Percentiles rank a stretch among this genome's conserved stretches.
phyloP scores from a whole-genome alignment of 495 filamentous ascomycete genomes.

The Aspergillus sclerotioniger region DNA sequence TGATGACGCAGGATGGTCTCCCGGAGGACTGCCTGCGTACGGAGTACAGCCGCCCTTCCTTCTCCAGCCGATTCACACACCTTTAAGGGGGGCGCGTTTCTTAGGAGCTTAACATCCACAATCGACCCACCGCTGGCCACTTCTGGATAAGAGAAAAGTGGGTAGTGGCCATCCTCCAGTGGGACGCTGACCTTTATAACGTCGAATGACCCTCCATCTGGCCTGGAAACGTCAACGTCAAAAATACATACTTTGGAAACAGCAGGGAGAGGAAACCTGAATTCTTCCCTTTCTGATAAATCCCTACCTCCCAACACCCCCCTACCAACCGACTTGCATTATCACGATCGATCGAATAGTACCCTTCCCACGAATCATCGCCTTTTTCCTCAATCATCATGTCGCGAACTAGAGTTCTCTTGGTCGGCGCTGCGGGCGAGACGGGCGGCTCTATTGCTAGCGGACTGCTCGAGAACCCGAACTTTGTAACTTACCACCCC shows the following conservation, averaged over 20 bases:
- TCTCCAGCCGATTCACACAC: constrained; percentile 20
- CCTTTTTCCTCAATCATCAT: constrained; percentile 26
- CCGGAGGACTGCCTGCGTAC: constrained; percentile 8
- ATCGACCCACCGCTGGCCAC: constrained; percentile 36
- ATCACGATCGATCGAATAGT: not conserved
- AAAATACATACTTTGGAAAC: constrained; percentile 5
- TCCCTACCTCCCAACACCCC: not conserved
- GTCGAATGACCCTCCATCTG: constrained; percentile 26
- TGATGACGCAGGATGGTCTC: constrained; percentile 11
- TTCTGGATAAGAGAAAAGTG: constrained; percentile 36
- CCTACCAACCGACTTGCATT: not conserved
- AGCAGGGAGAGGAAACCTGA: constrained; percentile 15
- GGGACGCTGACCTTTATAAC: constrained; percentile 38
- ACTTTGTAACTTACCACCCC: constrained; percentile 32
- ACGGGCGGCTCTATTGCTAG: constrained; percentile 51
- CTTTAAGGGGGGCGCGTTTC: constrained; percentile 8
- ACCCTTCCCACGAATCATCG: constrained; percentile 11
- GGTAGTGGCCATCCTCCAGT: constrained; percentile 34
- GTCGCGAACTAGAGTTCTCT: constrained; percentile 44
- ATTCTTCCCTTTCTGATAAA: constrained; percentile 12
- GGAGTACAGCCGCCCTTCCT: constrained; percentile 13
- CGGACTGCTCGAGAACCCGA: constrained; percentile 40
- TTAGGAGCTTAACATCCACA: constrained; percentile 38
- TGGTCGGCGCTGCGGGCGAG: constrained; percentile 49
- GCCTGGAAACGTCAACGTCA: constrained; percentile 3